Base-by-base conservation (phyloP, 2,329 filamentous ascomycete genomes). In the Myriosclerotinia duriaeana region DNA sequence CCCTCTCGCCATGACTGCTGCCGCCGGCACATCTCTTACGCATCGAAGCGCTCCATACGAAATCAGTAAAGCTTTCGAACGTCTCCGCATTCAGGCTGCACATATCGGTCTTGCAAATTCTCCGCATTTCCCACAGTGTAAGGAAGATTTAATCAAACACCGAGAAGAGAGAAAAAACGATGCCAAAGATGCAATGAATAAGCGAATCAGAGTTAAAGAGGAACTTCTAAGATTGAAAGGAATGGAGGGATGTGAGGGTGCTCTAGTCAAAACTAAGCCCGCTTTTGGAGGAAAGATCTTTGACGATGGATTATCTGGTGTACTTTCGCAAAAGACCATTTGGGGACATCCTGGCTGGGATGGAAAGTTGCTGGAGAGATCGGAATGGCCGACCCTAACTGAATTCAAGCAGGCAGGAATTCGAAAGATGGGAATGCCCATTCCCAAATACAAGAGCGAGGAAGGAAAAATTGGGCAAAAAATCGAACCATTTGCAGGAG, bases 151-250 rank as follows among this genome's bases (percentile, higher is more conserved):
- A 22, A n/a, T 59, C 0, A 53, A 48, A 26, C 53, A 65, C 26
- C 12, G 63, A 42, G 63, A 65, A 46, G 61, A 42, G 11, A 40
- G 63, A 14, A 60, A 65, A 20, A 50, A 59, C 5, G 63, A 65
- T 2, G 44, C 46, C 1, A n/a, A 7, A 15, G 38, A 65, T 15
- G 42, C 17, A 2, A 65, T 65, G 63, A 65, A 40, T 22, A 52
- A 34, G 44, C 34, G 46, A 2, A 65, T 65, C 5, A 52, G 8
- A 22, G 20, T 34, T 12, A 50, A 60, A 22, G 63, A 65, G 54
- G 63, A 65, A 6, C 20, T 65, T 2, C 59, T 38, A 53, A 12
- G 36, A 30, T 12, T 65, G 46, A 65, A 65, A 46, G 20, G 22
- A 7, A n/a, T 38, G 26, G 26, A 46, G 30, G 22, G 22, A 36